These are phyloP conservation scores for Trichoderma asperelloides DNA, from an alignment of 495 filamentous ascomycete genomes.

Conservation along the genomic window DNA sequence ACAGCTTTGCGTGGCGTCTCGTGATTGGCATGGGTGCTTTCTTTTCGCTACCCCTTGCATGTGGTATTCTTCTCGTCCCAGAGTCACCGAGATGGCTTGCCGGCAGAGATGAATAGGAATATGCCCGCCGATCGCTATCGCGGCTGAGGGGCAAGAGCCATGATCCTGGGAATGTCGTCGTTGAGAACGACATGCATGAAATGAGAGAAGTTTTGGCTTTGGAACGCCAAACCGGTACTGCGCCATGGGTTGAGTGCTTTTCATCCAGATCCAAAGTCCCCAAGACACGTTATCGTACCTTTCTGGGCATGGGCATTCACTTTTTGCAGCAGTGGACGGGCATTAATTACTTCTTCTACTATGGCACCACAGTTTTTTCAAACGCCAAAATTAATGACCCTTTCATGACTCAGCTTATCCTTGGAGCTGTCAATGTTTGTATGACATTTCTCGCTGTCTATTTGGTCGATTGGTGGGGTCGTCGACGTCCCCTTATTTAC, in stretches of 20 bases:
- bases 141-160: constrained; percentile 55
- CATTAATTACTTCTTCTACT: constrained; percentile 52
- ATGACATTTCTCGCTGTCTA: constrained; percentile 60
- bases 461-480: constrained; percentile 57
- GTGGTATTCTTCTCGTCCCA: constrained; percentile 53
- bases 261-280: constrained; percentile 39
- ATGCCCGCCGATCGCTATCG: constrained; percentile 51
- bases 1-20: constrained; percentile 54
- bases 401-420: constrained; percentile 59
- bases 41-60: constrained; percentile 52
- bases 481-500: constrained; percentile 54
- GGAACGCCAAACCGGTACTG: constrained; percentile 40
- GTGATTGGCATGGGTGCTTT: constrained; percentile 64
- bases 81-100: constrained; percentile 57
- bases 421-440: constrained; percentile 61
- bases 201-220: constrained; percentile 58
- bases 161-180: constrained; percentile 43
- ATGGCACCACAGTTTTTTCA: constrained; percentile 49
- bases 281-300: constrained; percentile 57
- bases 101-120: constrained; percentile 43
- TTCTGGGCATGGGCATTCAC: constrained; percentile 59
- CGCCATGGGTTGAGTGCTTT: constrained; percentile 49
- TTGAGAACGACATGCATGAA: constrained; percentile 55
- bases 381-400: constrained; percentile 54
- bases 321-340: constrained; percentile 59